These are phyloP conservation scores for Gracilariopsis chorda DNA, from an alignment of 23 red algal species.

Conservation along the genomic window DNA sequence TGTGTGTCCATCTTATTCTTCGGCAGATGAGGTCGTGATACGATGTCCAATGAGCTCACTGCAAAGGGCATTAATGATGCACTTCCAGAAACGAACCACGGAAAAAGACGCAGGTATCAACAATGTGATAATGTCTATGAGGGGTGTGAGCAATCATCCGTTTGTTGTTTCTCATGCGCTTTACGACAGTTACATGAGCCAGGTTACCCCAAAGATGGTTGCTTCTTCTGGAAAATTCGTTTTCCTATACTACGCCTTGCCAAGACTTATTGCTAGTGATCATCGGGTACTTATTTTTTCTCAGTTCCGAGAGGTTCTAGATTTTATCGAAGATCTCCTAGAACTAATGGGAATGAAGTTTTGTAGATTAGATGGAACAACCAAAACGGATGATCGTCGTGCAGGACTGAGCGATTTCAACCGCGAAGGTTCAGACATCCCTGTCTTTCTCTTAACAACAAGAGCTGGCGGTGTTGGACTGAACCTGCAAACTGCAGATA, in stretches of 20 bases:
- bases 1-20: constrained; percentile 58
- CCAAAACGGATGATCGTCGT: constrained; percentile 56
- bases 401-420: constrained; percentile 55
- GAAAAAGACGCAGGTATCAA: background rate
- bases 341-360: constrained; percentile 56
- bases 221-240: constrained; percentile 71
- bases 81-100: constrained; percentile 7
- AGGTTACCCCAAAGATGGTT: constrained; percentile 1
- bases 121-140: constrained; percentile 53
- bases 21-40: constrained; percentile 58
- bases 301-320: constrained; percentile 78
- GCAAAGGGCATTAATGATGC: constrained; percentile 55
- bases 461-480: constrained; percentile 90
- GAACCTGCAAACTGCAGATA: constrained; percentile 90
- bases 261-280: constrained; percentile 55
- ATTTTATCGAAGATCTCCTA: constrained; percentile 78
- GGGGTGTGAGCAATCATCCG: constrained; percentile 69
- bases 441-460: constrained; percentile 90
- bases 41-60: constrained; percentile 44
- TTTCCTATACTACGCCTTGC: constrained; percentile 77
- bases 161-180: constrained; percentile 37
- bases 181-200: background rate
- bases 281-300: constrained; percentile 92
- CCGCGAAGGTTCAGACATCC: constrained; percentile 46
- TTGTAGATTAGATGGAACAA: constrained; percentile 74